Evolutionary conservation across 1,139 yeast species (phyloP).

Genomic region (Debaryomyces nepalensis): DNA sequence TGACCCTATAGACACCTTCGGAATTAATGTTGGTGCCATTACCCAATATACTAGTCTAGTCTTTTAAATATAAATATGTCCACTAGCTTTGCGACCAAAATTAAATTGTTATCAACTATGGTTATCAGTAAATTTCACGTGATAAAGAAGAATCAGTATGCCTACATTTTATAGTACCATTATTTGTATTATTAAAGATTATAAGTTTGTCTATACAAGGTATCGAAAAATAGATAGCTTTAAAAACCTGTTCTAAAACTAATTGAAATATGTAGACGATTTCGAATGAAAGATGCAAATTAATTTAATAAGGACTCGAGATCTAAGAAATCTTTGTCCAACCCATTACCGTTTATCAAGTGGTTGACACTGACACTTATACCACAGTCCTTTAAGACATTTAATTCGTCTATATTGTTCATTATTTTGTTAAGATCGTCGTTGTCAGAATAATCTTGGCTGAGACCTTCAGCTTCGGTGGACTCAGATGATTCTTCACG

Average conservation of each 20-base stretch:
- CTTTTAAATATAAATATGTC: background rate
- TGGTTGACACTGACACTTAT: conserved; percentile 29
- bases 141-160: background rate
- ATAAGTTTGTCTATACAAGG: background rate
- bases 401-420: conserved; percentile 19
- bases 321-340: conserved; percentile 16
- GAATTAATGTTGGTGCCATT: conserved; percentile 8
- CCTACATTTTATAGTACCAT: background rate
- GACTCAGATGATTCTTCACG: conserved; percentile 9
- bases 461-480: conserved; percentile 9
- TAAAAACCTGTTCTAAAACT: conserved; percentile 4
- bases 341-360: conserved; percentile 18
- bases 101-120: conserved; percentile 1
- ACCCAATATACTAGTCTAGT: background rate
- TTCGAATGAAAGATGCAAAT: background rate
- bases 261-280: background rate
- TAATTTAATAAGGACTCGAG: conserved; percentile 9
- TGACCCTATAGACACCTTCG: conserved; percentile 7
- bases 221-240: background rate
- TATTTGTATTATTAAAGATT: background rate
- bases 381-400: conserved; percentile 25
- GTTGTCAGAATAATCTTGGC: conserved; percentile 19
- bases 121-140: conserved; percentile 10
- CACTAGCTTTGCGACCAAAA: background rate
- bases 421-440: conserved; percentile 18